Evolutionary conservation across 768 basidiomycete species (phyloP), one percentile per base, ranked within the genome.

Genomic region (Termitomyces sp.): DNA sequence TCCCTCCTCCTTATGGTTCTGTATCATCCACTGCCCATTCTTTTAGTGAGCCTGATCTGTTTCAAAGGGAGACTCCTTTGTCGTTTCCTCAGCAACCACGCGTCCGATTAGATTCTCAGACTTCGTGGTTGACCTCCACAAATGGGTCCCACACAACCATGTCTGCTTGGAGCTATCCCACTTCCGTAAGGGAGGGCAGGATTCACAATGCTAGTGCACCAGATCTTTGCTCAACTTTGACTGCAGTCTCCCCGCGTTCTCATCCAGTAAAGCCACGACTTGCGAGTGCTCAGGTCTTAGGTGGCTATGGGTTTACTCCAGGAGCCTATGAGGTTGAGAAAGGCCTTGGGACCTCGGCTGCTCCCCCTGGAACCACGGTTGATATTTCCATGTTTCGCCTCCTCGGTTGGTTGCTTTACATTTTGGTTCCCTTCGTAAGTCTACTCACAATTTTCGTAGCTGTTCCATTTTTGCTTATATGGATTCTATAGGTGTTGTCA

Each of bases 381-480:
- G 81, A 88, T 60, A 76, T 89, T 57, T 85, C 88, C 11, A 65
- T 82, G 29, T 75, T 72, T 63, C 83, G 82, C 58, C 79, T 83
- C 20, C 57, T 84, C 61, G 81, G 81, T 69, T 92, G 90, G 89
- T 76, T 88, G 63, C 69, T 85, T 62, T 78, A 79, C 43, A 85
- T 91, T 63, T 89, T 87, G 86, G 69, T 87, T 40, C 90, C 90
- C 56, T 69, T 87, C 62, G 89, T 89, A 73, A 70, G 88, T 79
- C 3, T 43, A 49, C 53, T 42, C 25, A 31, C 50, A 47, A 42
- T 60, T 29, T 46, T 34, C 53, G 14, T 10, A 48, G 25, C 6
- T 32, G 32, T 20, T 36, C 29, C 20, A 31, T 50, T 7, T 61
- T 42, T 59, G 53, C 36, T 51, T 31, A 60, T 17, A 7, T 36